These are phyloP conservation scores for Pythium myriotylum DNA, from an alignment of 352 stramenopile genomes.

Conservation along the genomic window DNA sequence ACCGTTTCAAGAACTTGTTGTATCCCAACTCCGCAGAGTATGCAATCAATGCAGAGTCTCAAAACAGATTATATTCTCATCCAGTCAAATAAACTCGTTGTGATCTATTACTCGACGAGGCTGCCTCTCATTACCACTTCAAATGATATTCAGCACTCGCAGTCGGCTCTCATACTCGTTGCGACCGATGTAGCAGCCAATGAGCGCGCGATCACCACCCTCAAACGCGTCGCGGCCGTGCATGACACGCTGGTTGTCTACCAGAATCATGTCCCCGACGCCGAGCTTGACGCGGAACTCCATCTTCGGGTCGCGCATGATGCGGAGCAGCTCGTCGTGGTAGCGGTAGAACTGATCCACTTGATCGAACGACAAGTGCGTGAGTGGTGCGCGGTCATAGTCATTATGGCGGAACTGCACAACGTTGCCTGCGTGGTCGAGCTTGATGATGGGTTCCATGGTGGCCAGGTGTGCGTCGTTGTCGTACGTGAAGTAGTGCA, in stretches of 20 bases:
- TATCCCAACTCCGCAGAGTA: too few relatives aligned
- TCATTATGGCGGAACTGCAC: constrained; percentile 89
- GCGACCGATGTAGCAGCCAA: constrained; percentile 89
- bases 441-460: constrained; percentile 79
- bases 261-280: constrained; percentile 82
- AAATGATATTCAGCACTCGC: constrained; percentile 84
- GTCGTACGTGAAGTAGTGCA: constrained; percentile 84
- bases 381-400: constrained; percentile 84
- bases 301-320: constrained; percentile 64
- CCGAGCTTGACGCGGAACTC: constrained; percentile 67
- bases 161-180: constrained; percentile 86
- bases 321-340: constrained; percentile 66
- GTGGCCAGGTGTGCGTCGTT: constrained; percentile 72
- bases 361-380: constrained; percentile 75
- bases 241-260: constrained; percentile 89
- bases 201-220: constrained; percentile 73
- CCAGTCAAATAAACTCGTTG: too few relatives aligned
- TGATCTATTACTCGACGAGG: too few relatives aligned
- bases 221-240: constrained; percentile 82
- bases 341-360: constrained; percentile 74
- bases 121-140: too few relatives aligned
- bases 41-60: too few relatives aligned
- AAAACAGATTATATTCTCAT: too few relatives aligned
- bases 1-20: too few relatives aligned
- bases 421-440: constrained; percentile 74